Evolutionary conservation across 805 yeast genomes (phyloP), one percentile per base, ranked within the genome.

Genomic region (Candida vartiovaarae): DNA sequence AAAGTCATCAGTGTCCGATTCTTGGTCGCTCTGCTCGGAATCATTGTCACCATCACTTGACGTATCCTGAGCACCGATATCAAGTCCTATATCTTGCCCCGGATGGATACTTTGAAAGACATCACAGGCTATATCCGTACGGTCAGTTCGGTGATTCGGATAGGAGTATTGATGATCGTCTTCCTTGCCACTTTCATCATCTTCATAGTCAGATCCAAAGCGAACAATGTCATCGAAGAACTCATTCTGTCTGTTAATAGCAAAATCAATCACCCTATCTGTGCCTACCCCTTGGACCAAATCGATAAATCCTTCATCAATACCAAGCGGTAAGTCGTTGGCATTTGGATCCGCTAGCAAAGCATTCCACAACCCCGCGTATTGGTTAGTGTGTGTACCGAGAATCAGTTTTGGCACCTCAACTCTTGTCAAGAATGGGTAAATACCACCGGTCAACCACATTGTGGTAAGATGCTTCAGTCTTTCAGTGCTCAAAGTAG

Each of bases 361-460:
- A 7, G 30, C 30, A 28, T 28, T 28, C 30, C 30, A 28, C 9
- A 28, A 7, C 6, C 9, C 30, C 8, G 30, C 39, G 15, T 27
- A 23, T 15, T 15, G 20, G 20, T 15, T 15, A 15, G 20, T 15
- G 20, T 15, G 20, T 15, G 20, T 15, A 15, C 20, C 36, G 24
- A 11, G 28, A 11, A 38, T 11, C 4, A 9, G 25, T n/a, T 23
- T 34, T 26, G 27, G 30, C 11, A 28, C 23, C 29, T 32, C 36
- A 15, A 26, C 28, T 47, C 75, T 56, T 36, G 71, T 62, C 28
- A 75, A 63, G 45, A 68, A 74, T 1, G 78, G 74, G 38, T 73
- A 69, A 24, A 80, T 66, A 11, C 75, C 80, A 52, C 80, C 82
- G 48, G 70, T 75, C 32, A 83, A 60, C 84, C 86, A 85, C 36